Base-by-base conservation (phyloP, 768 basidiomycete genomes). In the Asterophora parasitica region DNA sequence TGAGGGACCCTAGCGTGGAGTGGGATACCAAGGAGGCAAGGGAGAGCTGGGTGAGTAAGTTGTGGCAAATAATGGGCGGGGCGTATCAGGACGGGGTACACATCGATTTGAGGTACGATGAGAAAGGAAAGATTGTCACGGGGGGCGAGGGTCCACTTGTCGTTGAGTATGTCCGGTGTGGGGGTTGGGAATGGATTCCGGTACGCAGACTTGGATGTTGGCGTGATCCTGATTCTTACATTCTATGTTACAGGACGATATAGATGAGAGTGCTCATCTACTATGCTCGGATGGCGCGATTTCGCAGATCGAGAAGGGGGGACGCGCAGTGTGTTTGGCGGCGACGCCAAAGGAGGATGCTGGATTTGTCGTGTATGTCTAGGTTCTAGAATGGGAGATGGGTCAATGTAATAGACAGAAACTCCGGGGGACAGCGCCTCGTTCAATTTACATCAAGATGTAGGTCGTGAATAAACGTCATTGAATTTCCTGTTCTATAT, bases 151-250 rank as follows among this genome's bases (percentile, higher is more conserved):
- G 83, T 10, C 69, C 69, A 12, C 53, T 68, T 0, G 78, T 90
- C 4, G 81, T 91, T 0, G 93, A 96, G 63, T 88, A 88, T 56
- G 73, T 83, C 42, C 76, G 92, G 19, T 86, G 83, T 55, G 78
- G 77, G 12, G 83, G 83, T 6, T 94, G 92, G 83, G 82, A 87
- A 55, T 96, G 93, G 93, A 71, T 70, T 34, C 93, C 92, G 15
- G 90, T 92, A 4, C 16, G 52, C 50, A 48, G 30, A 37, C 37
- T 15, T 40, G 7, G 15, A 15, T 33, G 23, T 35, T 23, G 4
- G 12, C 30, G 31, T 46, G 28, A 27, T 37, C 15, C 30, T 7
- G 16, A 12, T 38, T 50, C 6, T 35, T 46, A 50, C 41, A 53
- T 13, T 3, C 37, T 41, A 50, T 34, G 48, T 32, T 54, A 42